Base-by-base conservation (phyloP, 1,284 basidiomycete genomes). In the Tranzscheliella williamsii region DNA sequence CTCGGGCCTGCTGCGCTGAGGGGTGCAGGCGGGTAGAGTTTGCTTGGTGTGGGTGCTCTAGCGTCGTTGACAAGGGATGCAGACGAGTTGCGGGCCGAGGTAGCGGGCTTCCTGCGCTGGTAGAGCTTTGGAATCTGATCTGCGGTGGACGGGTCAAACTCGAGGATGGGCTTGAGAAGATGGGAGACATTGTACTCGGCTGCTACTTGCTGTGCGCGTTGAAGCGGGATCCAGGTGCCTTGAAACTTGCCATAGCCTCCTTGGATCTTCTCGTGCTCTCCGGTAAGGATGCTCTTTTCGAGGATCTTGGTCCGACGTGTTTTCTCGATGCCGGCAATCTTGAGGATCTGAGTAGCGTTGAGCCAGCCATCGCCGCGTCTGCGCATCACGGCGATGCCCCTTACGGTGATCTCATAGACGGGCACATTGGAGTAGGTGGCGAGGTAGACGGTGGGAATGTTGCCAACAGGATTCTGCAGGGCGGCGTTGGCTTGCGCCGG, bases 171-270 rank as follows among this genome's bases (percentile, higher is more conserved):
- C 39, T 67, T 64, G 33, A 76, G 67, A 16, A 76, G 60, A 46
- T 75, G 75, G 24, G 71, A 68, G 21, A 76, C 75, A 38, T 69
- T 73, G 70, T 75, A 72, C 36, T 54, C 57, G 21, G 70, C 71
- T 13, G 71, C 69, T 9, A 76, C 69, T 42, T 75, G 56, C 43
- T 75, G 72, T 3, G 73, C 73, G 16, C 75, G 64, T 33, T 66
- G 48, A 9, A 76, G 60, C 11, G 75, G 75, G 21, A 76, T 74
- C 94, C 95, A 99, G 40, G 95, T 98, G 54, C 95, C 95, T 79
- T 99, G 95, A 79, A 97, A 99, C 81, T 96, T 96, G 33, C 95
- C 95, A 75, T 97, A 98, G 31, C 95, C 95, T 38, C 95, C 95
- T 79, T 99, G 95, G 11, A 99, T 91, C 79, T 98, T 98, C 80